These are phyloP conservation scores for Jackrogersella minutella DNA, from an alignment of 495 filamentous ascomycete species.

Conservation along the genomic window DNA sequence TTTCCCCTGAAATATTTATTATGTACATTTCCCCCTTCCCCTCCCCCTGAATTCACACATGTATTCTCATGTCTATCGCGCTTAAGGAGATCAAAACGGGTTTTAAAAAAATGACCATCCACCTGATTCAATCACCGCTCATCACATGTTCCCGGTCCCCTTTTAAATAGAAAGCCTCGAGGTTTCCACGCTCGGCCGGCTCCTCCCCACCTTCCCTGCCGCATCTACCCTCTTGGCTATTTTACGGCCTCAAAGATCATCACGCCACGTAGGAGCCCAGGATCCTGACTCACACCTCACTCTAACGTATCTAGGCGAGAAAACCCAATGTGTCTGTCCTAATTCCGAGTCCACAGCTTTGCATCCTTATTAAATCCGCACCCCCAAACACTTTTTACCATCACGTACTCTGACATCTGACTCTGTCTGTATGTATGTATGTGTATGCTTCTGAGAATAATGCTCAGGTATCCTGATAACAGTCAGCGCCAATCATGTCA, in stretches of 20 bases:
- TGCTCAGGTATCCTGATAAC: background rate
- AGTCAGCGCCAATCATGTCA: slow-evolving; percentile 3
- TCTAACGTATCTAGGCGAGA: slow-evolving; percentile 15
- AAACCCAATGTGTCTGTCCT: slow-evolving; percentile 4
- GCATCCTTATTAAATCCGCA: slow-evolving; percentile 13
- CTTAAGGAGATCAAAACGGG: slow-evolving; percentile 7
- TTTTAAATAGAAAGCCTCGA: slow-evolving; percentile 8
- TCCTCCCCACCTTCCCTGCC: slow-evolving; percentile 15
- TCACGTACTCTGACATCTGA: background rate
- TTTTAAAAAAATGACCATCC: background rate
- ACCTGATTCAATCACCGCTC: slow-evolving; percentile 19
- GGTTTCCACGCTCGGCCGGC: background rate
- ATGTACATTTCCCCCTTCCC: background rate
- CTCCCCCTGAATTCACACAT: slow-evolving; percentile 19
- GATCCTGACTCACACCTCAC: slow-evolving; percentile 26
- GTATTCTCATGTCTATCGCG: background rate
- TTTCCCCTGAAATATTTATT: slow-evolving; percentile 5
- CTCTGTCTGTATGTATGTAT: background rate
- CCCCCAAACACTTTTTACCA: slow-evolving; percentile 1
- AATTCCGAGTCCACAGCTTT: slow-evolving; percentile 17
- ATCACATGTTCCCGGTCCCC: slow-evolving; percentile 19
- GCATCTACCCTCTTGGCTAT: slow-evolving; percentile 18
- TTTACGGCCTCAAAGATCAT: slow-evolving; percentile 14
- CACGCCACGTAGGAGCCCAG: slow-evolving; percentile 27
- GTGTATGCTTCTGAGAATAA: background rate